Evolutionary conservation across 2,329 filamentous ascomycete genomes (phyloP).

Genomic region (Bipolaris bicolor): DNA sequence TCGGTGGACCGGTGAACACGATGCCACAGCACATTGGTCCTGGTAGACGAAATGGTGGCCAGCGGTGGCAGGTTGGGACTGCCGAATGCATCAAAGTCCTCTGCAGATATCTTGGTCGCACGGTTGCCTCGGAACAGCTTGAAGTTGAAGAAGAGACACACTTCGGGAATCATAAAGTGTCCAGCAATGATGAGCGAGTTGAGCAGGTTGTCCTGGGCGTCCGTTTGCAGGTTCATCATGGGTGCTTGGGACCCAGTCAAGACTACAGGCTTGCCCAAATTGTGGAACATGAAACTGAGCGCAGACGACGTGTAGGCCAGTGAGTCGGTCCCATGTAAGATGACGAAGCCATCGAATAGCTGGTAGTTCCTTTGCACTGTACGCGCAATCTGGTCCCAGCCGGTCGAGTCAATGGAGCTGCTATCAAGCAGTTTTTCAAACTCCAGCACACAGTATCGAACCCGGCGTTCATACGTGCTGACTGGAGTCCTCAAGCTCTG

Average conservation of each 20-base stretch:
- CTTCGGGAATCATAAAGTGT: constrained; percentile 91
- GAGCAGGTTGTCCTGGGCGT: constrained; percentile 88
- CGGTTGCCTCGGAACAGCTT: constrained; percentile 88
- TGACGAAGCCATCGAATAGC: constrained; percentile 87
- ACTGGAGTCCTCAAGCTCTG: constrained; percentile 78
- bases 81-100: constrained; percentile 84
- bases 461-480: constrained; percentile 78
- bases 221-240: constrained; percentile 88
- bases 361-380: constrained; percentile 85
- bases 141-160: constrained; percentile 93
- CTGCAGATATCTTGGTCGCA: constrained; percentile 85
- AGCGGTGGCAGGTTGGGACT: constrained; percentile 86
- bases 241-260: constrained; percentile 75
- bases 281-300: constrained; percentile 89
- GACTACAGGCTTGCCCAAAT: constrained; percentile 89
- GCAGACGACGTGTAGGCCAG: constrained; percentile 87
- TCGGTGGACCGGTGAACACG: constrained; percentile 75
- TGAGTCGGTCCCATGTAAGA: constrained; percentile 90
- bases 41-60: constrained; percentile 79
- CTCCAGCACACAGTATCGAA: constrained; percentile 84
- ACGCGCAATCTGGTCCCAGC: constrained; percentile 83
- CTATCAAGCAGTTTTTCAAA: constrained; percentile 86
- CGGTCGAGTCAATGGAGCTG: constrained; percentile 83
- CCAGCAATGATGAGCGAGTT: constrained; percentile 88
- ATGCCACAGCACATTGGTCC: constrained; percentile 81